Evolutionary conservation across 192 early-diverging fungal genomes (phyloP), one percentile per base, ranked within the genome.

Genomic region (Coemansia sp.): DNA sequence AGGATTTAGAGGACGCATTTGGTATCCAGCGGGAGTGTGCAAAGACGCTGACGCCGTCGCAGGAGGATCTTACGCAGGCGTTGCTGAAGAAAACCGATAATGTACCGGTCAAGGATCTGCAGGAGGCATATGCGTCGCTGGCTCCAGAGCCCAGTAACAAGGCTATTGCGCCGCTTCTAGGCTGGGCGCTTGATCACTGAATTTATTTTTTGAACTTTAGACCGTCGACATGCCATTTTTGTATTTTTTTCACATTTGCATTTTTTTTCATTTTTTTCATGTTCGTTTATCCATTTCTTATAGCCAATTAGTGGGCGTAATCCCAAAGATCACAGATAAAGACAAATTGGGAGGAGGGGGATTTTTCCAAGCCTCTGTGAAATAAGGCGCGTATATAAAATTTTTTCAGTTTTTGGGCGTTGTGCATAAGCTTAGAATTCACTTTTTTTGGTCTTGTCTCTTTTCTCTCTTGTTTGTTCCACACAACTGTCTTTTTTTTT

Each of bases 151-250:
- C 45, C 5, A 50, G 50, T 7, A 56, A 31, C 7, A 32, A 62
- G 16, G 75, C 77, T 32, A 42, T 75, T 60, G 77, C 77, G 5
- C 77, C 77, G 34, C 65, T 80, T 14, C 55, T 80, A 52, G 77
- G 77, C 8, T 80, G 77, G 77, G 72, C 77, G 3, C 56, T 80
- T 45, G 77, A 75, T 60, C 61, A 61, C 7, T 69, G 48, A 42
- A 48, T 25, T 28, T 20, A 3, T 11, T 8, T 18, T 48, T 18
- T 30, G 31, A 10, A 36, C 22, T 18, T 18, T 40, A 63, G 16
- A 48, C 29, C 6, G 5, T 7, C 16, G 12, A 29, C 54, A 29
- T 14, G 29, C 52, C 34, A 32, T 0, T 7, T 7, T 14, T 48
- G 54, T 48, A 12, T 18, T 52, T 29, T 64, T 10, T 29, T 2